These are phyloP conservation scores for Westerdykella aurantiaca DNA, from an alignment of 2,329 filamentous ascomycete genomes.

Conservation along the genomic window DNA sequence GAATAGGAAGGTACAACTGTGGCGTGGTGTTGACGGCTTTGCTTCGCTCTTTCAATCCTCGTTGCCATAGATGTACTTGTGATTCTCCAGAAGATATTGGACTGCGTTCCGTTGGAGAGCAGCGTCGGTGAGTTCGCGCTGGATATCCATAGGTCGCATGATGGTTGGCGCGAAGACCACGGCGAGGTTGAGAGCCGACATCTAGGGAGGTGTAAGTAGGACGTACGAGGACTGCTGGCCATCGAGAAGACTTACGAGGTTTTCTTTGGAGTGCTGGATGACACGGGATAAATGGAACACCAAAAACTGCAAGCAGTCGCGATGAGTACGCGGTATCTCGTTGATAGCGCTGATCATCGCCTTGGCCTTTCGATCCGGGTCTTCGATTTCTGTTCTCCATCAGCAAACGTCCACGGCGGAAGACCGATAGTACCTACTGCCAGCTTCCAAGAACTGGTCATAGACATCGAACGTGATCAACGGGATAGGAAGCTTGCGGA, in stretches of 20 bases:
- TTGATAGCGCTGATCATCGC: conserved; percentile 69
- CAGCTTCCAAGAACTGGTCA: conserved; percentile 77
- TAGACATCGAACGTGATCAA: conserved; percentile 91
- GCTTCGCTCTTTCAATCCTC: conserved; percentile 15
- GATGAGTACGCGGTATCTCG: conserved; percentile 74
- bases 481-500: conserved; percentile 84
- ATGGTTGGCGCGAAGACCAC: conserved; percentile 98
- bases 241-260: conserved; percentile 57
- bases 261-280: conserved; percentile 73
- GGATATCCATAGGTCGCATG: conserved; percentile 83
- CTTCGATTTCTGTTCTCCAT: conserved; percentile 52
- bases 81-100: conserved; percentile 89
- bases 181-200: conserved; percentile 93
- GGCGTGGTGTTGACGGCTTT: no score
- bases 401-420: not conserved
- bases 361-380: conserved; percentile 43
- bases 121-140: conserved; percentile 94
- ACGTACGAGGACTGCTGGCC: not conserved
- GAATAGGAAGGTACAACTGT: no score
- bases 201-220: conserved; percentile 46
- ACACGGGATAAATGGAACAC: conserved; percentile 90
- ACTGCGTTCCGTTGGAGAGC: conserved; percentile 87
- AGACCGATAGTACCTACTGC: conserved; percentile 48
- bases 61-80: conserved; percentile 65
- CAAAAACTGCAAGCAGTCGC: conserved; percentile 85